Conservation (phyloP, 331 rosid genomes). For the Rosa hybrid region DNA sequence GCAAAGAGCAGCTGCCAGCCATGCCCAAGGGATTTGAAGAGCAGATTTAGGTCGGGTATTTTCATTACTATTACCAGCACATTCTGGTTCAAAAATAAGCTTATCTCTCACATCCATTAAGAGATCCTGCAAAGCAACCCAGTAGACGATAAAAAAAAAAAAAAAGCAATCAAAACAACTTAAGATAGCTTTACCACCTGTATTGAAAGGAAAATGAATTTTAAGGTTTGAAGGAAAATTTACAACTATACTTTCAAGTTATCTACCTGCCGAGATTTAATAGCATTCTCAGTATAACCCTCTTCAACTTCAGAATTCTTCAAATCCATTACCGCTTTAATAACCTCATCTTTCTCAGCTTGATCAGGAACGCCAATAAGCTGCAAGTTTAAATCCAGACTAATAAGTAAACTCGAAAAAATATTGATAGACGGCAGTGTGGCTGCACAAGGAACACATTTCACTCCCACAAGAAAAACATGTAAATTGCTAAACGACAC, state of each 20-base stretch:
- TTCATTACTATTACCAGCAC: slow-evolving; percentile 72
- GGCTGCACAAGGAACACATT: background rate
- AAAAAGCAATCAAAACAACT: background rate
- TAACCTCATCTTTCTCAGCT: slow-evolving; percentile 95
- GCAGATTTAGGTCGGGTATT: slow-evolving; percentile 71
- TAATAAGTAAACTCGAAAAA: background rate
- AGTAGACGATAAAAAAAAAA: background rate
- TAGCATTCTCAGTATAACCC: slow-evolving; percentile 73
- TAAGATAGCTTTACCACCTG: background rate
- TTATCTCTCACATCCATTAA: slow-evolving; percentile 87
- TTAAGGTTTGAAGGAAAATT: background rate
- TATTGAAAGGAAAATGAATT: background rate
- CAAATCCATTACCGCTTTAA: slow-evolving; percentile 72
- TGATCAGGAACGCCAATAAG: slow-evolving; percentile 77
- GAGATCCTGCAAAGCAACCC: slow-evolving; percentile 59
- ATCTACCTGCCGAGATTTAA: slow-evolving; percentile 76
- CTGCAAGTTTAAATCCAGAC: slow-evolving; percentile 48
- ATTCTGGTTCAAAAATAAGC: slow-evolving; percentile 86
- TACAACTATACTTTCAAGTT: background rate
- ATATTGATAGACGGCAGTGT: background rate
- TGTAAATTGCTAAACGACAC: background rate
- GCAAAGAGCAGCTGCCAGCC: slow-evolving; percentile 87
- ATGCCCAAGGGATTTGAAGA: slow-evolving; percentile 77
- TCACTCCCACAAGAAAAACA: background rate
- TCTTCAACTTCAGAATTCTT: slow-evolving; percentile 76